Evolutionary conservation across 495 filamentous ascomycete species (phyloP).

Genomic region (Massariosphaeria phaeospora): DNA sequence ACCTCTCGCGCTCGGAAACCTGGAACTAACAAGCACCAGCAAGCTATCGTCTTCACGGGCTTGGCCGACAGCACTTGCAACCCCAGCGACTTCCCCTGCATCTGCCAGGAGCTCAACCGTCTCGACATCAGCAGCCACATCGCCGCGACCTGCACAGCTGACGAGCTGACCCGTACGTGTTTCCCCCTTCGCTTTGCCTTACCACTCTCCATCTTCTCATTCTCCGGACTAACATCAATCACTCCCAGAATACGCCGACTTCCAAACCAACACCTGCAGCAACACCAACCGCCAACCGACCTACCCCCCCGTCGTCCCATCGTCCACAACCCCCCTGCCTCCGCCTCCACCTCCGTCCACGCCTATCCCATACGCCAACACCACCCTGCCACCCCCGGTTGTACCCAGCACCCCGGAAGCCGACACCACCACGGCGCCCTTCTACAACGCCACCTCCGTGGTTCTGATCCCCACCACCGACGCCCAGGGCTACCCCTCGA

Average conservation of each 20-base stretch:
- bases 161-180: not conserved
- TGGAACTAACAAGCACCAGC: constrained; percentile 1
- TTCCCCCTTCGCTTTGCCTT: not conserved
- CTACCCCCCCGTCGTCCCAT: not conserved
- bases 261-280: constrained; percentile 3
- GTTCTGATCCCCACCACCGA: constrained; percentile 17
- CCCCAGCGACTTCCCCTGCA: constrained; percentile 11
- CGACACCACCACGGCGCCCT: not conserved
- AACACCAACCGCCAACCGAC: no score
- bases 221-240: not conserved
- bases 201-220: not conserved
- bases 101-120: constrained; percentile 10
- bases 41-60: constrained; percentile 6
- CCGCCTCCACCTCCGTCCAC: not conserved
- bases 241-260: constrained; percentile 2
- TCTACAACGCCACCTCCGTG: not conserved
- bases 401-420: not conserved
- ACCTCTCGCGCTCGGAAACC: not conserved
- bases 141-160: not conserved
- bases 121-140: not conserved
- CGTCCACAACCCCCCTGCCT: not conserved
- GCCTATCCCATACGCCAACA: not conserved
- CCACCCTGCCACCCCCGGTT: not conserved
- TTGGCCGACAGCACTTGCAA: constrained; percentile 14
- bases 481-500: constrained; percentile 14